phyloP scores from a whole-genome alignment of 148 eudicot genomes.

The Rhododendron mucronatum region DNA sequence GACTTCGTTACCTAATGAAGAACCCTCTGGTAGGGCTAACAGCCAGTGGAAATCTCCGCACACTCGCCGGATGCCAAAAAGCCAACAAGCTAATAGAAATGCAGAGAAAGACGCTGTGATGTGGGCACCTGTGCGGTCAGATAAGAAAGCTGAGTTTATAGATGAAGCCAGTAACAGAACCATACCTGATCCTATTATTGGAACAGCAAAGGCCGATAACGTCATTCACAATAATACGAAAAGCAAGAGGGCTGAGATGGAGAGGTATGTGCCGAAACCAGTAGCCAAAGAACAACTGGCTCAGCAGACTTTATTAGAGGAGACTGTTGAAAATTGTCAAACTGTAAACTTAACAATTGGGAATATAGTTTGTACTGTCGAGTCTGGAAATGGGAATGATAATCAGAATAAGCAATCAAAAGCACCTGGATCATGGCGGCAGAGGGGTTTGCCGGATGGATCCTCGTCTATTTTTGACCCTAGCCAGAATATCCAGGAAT shows the following conservation, averaged over 20 bases:
- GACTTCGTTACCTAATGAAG: constrained; percentile 43
- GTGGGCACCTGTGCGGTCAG: constrained; percentile 90
- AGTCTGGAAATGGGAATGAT: constrained; percentile 32
- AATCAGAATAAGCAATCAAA: constrained; percentile 43
- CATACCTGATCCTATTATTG: constrained; percentile 24
- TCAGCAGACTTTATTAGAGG: constrained; percentile 49
- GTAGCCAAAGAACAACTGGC: constrained; percentile 81
- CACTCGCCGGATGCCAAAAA: constrained; percentile 51
- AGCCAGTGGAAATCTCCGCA: constrained; percentile 63
- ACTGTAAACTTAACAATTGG: constrained; percentile 15
- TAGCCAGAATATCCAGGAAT: constrained; percentile 31
- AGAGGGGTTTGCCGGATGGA: constrained; percentile 39
- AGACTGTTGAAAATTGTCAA: constrained; percentile 28
- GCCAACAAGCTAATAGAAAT: constrained; percentile 47
- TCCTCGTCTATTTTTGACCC: constrained; percentile 19
- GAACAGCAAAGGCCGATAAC: constrained; percentile 32
- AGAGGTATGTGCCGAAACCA: constrained; percentile 89
- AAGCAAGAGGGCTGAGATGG: constrained; percentile 96
- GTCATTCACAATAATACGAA: constrained; percentile 42
- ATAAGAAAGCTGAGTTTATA: constrained; percentile 41
- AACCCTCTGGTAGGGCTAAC: constrained; percentile 34
- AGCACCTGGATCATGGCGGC: constrained; percentile 61
- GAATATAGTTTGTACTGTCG: constrained; percentile 24
- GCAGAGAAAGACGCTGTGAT: constrained; percentile 60
- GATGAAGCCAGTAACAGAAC: constrained; percentile 32